Conservation (phyloP, 2,329 filamentous ascomycete species). For the Cadophora sp. region DNA sequence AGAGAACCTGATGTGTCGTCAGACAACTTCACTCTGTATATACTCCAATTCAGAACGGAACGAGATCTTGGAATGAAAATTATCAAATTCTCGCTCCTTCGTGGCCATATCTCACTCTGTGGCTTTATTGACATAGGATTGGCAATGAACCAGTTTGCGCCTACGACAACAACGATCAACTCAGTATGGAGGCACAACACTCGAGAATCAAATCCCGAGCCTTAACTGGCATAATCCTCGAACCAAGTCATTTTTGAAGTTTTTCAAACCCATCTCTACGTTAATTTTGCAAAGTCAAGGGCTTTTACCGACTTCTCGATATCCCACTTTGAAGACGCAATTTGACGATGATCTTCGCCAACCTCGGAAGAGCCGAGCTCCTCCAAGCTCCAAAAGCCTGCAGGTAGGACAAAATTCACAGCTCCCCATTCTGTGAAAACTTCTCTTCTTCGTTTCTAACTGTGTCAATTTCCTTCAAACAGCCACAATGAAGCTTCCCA, state of each 20-base stretch:
- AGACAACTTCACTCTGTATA: background rate
- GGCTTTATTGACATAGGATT: too few species aligned
- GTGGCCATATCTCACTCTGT: too few species aligned
- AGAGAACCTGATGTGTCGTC: background rate
- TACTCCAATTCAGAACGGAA: too few species aligned
- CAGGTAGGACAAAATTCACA: background rate
- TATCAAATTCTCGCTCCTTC: too few species aligned
- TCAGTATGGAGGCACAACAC: too few species aligned
- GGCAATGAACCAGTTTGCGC: too few species aligned
- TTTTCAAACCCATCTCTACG: background rate
- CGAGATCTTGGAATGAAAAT: too few species aligned
- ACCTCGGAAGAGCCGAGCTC: background rate
- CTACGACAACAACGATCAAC: too few species aligned
- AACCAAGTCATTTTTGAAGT: too few species aligned
- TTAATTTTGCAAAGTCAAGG: background rate
- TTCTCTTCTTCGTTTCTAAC: background rate
- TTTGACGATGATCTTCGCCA: constrained; percentile 1
- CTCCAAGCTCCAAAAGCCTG: background rate
- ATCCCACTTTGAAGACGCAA: constrained; percentile 7
- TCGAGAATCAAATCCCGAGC: too few species aligned
- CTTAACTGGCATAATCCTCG: too few species aligned
- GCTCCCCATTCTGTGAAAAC: background rate
- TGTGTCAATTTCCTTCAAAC: background rate
- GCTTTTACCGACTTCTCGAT: background rate
- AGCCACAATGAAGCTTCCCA: constrained; percentile 35